Evolutionary conservation across 768 basidiomycete genomes (phyloP).

Genomic region (Kwoniella sp.): DNA sequence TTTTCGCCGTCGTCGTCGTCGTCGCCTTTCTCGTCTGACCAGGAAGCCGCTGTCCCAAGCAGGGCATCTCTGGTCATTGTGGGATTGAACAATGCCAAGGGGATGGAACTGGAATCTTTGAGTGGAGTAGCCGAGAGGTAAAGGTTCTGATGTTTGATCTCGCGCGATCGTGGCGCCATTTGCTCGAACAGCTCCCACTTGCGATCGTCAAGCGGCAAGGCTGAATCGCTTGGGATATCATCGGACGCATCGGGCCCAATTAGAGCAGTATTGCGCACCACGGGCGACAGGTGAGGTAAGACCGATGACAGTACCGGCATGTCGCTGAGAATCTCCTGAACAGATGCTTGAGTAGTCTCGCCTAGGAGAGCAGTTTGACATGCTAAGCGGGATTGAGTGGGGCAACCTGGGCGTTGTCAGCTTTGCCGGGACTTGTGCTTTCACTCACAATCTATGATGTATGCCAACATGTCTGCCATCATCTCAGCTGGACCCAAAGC

Average conservation of each 20-base stretch:
- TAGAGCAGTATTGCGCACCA: slow-evolving; percentile 27
- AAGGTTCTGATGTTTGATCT: slow-evolving; percentile 24
- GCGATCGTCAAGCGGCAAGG: slow-evolving; percentile 38
- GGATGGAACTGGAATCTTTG: slow-evolving; percentile 40
- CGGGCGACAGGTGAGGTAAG: slow-evolving; percentile 34
- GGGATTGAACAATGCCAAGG: slow-evolving; percentile 38
- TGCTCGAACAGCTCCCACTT: slow-evolving; percentile 49
- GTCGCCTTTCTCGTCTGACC: slow-evolving; percentile 6
- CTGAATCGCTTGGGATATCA: slow-evolving; percentile 16
- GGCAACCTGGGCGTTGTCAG: slow-evolving; percentile 28
- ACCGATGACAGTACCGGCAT: slow-evolving; percentile 12
- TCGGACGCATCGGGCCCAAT: not conserved
- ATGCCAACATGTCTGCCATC: slow-evolving; percentile 34
- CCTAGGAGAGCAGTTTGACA: slow-evolving; percentile 34
- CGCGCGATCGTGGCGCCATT: slow-evolving; percentile 25
- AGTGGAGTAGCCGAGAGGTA: slow-evolving; percentile 30
- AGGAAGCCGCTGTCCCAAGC: slow-evolving; percentile 6
- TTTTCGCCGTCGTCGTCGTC: slow-evolving; percentile 9
- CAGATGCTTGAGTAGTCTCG: slow-evolving; percentile 22
- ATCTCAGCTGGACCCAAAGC: not conserved
- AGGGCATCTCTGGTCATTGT: slow-evolving; percentile 37
- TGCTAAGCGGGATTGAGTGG: slow-evolving; percentile 31
- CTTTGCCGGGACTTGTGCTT: not conserved
- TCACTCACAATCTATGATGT: slow-evolving; percentile 43
- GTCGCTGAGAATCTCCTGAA: slow-evolving; percentile 19